Evolutionary conservation across 2,329 filamentous ascomycete species (phyloP), one percentile per base, ranked within the genome.

Genomic region (Venturia nashicola): DNA sequence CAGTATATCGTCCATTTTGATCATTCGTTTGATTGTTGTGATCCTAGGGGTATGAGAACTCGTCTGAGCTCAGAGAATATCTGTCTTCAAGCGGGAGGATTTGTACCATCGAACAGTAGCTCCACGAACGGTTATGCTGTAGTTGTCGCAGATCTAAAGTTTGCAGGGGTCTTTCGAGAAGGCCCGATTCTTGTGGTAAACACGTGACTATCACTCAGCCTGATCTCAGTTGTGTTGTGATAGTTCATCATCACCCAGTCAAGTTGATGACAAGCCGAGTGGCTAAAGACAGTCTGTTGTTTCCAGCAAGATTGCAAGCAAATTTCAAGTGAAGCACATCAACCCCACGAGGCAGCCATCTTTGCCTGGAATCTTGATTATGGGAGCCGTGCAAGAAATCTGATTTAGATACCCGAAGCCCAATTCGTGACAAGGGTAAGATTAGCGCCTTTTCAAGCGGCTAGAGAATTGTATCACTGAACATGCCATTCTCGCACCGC

Each of bases 1-100:
- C 70, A 90, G 86, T 64, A 94, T 78, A 67, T 89, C 86, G 66
- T 97, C 92, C 76, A 94, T 84, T 27, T 9, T 46, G 32, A 14
- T 61, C 7, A 59, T 54, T 23, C 18, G 11, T 18, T 43, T 43
- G 18, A 46, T n/a, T 46, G 1, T 23, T 27, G 3, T 48, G 44
- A 18, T 48, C 27, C 16, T 9, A 1, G 4, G 20, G 20, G 20
- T 14, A 14, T 8, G 7, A 20, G 20, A 27, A 1, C 6, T 46
- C 14, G 16, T 20, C 12, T 46, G 43, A 14, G 9, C 5, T 5
- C n/a, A 2, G 6, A 18, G 5, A 20, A 46, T 46, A 7, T 9
- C 18, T 3, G 16, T n/a, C 7, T n/a, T 2, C 6, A 46, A 3
- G 43, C 43, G n/a, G 43, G 43, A 23, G 20, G 46, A 9, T 27